These are phyloP conservation scores for Starmerella asiatica DNA, from an alignment of 805 yeast species.

Conservation along the genomic window DNA sequence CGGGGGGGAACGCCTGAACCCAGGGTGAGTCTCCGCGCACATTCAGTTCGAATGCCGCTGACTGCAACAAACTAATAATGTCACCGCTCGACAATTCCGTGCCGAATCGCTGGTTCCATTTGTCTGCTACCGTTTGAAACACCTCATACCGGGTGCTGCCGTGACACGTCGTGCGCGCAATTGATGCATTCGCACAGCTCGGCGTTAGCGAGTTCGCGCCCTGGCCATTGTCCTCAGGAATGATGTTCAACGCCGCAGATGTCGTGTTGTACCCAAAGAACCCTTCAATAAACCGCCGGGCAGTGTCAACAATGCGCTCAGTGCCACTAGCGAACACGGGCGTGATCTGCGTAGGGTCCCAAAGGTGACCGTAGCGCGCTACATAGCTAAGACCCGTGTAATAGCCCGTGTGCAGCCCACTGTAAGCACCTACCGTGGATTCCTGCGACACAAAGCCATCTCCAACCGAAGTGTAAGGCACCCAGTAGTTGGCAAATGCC, in stretches of 20 bases:
- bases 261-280: conserved; percentile 37
- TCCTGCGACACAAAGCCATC: conserved; percentile 27
- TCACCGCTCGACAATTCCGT: conserved; percentile 31
- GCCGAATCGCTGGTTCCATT: conserved; percentile 26
- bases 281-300: conserved; percentile 43
- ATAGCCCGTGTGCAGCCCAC: conserved; percentile 35
- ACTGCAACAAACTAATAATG: conserved; percentile 31
- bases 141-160: conserved; percentile 2
- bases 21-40: conserved; percentile 36
- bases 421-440: conserved; percentile 34
- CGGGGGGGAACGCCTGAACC: conserved; percentile 33
- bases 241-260: conserved; percentile 28
- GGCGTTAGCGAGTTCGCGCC: conserved; percentile 54
- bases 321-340: conserved; percentile 30
- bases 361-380: conserved; percentile 32
- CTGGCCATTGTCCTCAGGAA: conserved; percentile 35
- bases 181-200: conserved; percentile 1
- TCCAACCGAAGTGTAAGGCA: conserved; percentile 31
- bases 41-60: conserved; percentile 41
- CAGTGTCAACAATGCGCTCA: conserved; percentile 34
- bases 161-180: conserved; percentile 1
- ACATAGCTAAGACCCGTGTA: conserved; percentile 35
- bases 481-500: conserved; percentile 35
- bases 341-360: conserved; percentile 24
- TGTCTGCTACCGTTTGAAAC: conserved; percentile 10